Conservation (phyloP, 371 early-diverging fungal genomes). For the Mucor racemosus region DNA sequence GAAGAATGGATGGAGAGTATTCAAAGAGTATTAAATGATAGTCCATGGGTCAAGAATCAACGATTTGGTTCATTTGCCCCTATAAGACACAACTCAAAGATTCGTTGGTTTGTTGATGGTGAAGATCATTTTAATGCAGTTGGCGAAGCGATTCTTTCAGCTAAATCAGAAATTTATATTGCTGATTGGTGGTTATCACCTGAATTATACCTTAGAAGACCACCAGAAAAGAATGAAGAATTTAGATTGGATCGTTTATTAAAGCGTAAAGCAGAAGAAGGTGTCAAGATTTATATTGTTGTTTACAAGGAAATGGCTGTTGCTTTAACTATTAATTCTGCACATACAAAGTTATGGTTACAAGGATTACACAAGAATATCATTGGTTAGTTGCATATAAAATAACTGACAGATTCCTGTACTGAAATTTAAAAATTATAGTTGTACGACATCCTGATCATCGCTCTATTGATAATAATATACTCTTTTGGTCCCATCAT, state of each 20-base stretch:
- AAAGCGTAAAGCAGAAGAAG: conserved; percentile 83
- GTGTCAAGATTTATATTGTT: conserved; percentile 88
- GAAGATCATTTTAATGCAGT: conserved; percentile 85
- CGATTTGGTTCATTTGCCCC: conserved; percentile 86
- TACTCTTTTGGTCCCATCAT: conserved; percentile 78
- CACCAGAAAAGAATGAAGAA: conserved; percentile 70
- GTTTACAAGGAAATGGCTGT: conserved; percentile 89
- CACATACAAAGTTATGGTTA: conserved; percentile 80
- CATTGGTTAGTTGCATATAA: conserved; percentile 44
- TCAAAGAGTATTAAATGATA: conserved; percentile 56
- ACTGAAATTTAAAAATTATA: conserved; percentile 1
- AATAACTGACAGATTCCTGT: too few relatives aligned
- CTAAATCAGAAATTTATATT: conserved; percentile 83
- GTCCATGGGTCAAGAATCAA: conserved; percentile 75
- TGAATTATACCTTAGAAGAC: conserved; percentile 76
- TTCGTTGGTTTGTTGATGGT: conserved; percentile 84
- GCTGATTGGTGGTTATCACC: conserved; percentile 56
- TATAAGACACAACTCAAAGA: conserved; percentile 65
- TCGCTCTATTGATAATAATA: conserved; percentile 63
- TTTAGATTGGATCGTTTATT: conserved; percentile 87
- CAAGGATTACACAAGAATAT: conserved; percentile 84
- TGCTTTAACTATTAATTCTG: conserved; percentile 80
- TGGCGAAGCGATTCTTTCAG: conserved; percentile 77
- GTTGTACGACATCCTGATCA: conserved; percentile 79
- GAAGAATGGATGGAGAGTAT: conserved; percentile 71